phyloP scores from a whole-genome alignment of 495 filamentous ascomycete species.

The Neurospora hispaniola region DNA sequence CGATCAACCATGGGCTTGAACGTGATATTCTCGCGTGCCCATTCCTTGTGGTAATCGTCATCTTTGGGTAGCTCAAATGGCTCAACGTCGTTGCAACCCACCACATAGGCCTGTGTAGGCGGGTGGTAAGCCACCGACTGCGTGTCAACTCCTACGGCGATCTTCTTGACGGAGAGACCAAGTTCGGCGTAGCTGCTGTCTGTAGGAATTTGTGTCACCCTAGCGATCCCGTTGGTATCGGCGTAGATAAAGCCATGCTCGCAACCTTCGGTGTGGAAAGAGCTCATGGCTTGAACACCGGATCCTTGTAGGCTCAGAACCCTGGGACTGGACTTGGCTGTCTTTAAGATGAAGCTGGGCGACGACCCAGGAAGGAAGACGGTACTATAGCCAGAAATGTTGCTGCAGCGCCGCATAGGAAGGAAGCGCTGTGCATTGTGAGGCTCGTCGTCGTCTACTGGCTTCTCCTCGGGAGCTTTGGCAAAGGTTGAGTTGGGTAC shows the following conservation, averaged over 20 bases:
- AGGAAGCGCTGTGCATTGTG: slow-evolving; percentile 18
- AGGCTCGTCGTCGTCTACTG: slow-evolving; percentile 27
- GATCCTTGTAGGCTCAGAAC: slow-evolving; percentile 58
- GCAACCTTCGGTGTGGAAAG: slow-evolving; percentile 63
- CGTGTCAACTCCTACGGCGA: slow-evolving; percentile 62
- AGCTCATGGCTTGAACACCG: slow-evolving; percentile 53
- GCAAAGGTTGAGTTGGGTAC: slow-evolving; percentile 52
- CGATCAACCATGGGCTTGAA: slow-evolving; percentile 60
- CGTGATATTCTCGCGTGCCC: slow-evolving; percentile 51
- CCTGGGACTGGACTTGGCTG: slow-evolving; percentile 60
- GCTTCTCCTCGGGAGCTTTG: slow-evolving; percentile 33
- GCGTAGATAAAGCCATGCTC: slow-evolving; percentile 74
- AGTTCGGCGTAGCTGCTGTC: slow-evolving; percentile 55
- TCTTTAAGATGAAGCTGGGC: slow-evolving; percentile 69
- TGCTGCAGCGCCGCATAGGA: slow-evolving; percentile 50
- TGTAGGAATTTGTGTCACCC: slow-evolving; percentile 55
- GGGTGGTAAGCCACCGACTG: slow-evolving; percentile 65
- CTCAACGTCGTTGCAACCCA: slow-evolving; percentile 53
- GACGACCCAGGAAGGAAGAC: slow-evolving; percentile 73
- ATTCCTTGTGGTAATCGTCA: slow-evolving; percentile 72
- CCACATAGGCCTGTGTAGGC: slow-evolving; percentile 60
- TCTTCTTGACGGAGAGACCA: slow-evolving; percentile 56
- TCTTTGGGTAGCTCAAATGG: slow-evolving; percentile 76
- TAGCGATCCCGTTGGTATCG: slow-evolving; percentile 53
- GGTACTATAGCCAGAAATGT: slow-evolving; percentile 63